Conservation (phyloP, 78 protist species). For the Dictyostelium discoideum region DNA sequence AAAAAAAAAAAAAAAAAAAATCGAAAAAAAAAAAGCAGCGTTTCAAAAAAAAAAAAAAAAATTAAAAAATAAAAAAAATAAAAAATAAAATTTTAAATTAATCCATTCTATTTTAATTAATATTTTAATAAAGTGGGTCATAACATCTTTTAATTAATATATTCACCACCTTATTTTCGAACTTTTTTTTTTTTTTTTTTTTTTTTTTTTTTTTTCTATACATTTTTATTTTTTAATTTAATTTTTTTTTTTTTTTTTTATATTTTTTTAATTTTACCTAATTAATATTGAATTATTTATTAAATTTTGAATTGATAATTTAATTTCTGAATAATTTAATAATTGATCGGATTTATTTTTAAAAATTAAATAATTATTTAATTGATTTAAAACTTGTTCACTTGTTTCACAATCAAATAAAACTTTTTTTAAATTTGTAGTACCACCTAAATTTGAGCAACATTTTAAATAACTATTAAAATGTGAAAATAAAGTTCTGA, state of each 20-base stretch:
- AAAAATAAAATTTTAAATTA: too few species aligned
- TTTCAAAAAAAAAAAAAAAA: too few species aligned
- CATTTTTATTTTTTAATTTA: too few species aligned
- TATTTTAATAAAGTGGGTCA: too few species aligned
- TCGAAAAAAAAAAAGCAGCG: too few species aligned
- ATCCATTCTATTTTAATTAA: too few species aligned
- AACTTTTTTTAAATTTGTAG: not conserved
- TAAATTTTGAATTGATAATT: not conserved
- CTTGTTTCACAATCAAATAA: not conserved
- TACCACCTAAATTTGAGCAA: not conserved
- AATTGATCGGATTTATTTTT: slow-evolving; percentile 9
- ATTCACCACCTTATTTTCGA: too few species aligned
- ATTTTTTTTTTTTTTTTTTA: not conserved
- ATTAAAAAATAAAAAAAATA: too few species aligned
- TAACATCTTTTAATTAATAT: too few species aligned
- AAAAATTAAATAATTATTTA: not conserved
- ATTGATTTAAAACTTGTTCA: not conserved
- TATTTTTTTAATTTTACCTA: not conserved
- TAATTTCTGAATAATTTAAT: not conserved
- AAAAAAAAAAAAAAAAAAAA: too few species aligned
- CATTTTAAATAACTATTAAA: not conserved
- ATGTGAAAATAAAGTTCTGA: not conserved
- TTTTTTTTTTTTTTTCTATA: too few species aligned
- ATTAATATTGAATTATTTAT: not conserved
- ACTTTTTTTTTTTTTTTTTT: too few species aligned